A percentile compares a stretch with the other conserved stretches of the same genome.
Conservation (phyloP, 163 green algal genomes). For the Trebouxia gelatinosa region DNA sequence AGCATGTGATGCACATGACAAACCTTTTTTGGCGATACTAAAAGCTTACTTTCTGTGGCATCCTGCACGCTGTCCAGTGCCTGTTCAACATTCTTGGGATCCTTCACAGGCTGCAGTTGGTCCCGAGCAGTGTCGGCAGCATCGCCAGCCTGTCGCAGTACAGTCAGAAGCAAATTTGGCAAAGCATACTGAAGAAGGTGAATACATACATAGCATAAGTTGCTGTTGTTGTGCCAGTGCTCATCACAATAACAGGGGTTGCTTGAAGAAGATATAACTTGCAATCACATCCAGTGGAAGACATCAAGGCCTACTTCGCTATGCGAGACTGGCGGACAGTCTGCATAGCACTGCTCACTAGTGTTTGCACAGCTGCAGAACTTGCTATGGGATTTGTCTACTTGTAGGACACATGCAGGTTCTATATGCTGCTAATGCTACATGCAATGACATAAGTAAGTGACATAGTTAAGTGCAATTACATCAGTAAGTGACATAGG, state of each 20-base stretch:
- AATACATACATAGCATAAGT: neutral
- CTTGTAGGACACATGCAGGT: no score
- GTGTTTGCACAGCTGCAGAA: no score
- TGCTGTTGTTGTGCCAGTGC: neutral
- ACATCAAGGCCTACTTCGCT: no score
- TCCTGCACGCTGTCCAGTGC: slow-evolving; percentile 6
- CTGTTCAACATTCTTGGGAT: neutral
- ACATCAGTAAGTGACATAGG: neutral
- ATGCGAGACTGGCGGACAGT: no score
- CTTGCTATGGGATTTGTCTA: no score
- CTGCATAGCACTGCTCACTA: no score
- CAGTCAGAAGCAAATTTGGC: neutral
- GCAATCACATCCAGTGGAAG: no score
- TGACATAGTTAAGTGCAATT: neutral
- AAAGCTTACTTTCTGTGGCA: slow-evolving; percentile 6
- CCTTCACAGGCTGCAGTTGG: neutral
- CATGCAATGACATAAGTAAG: neutral
- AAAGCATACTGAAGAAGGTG: neutral
- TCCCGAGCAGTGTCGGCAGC: neutral
- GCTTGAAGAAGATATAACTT: no score
- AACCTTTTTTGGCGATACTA: no score
- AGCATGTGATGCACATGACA: no score
- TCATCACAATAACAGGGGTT: no score
- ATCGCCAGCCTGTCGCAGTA: neutral
- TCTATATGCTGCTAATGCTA: no score